phyloP scores from a whole-genome alignment of 2,329 filamentous ascomycete genomes.

The Ophiosphaerella narmari region DNA sequence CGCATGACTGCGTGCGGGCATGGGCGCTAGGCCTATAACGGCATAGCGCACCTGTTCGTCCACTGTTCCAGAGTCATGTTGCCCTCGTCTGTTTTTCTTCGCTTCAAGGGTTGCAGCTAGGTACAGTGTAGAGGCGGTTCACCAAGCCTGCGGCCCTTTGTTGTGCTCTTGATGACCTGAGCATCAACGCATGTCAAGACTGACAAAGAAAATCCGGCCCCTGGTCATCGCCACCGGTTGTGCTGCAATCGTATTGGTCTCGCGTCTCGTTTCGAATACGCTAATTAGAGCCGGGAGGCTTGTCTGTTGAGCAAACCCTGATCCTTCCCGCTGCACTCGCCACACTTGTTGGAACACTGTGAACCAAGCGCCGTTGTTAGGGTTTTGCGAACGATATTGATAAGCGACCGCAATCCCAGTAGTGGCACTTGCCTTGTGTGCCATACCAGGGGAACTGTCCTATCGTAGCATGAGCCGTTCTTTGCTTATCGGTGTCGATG shows the following conservation, averaged over 20 bases:
- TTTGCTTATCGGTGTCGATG: too few species aligned
- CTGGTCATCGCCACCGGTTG: background rate
- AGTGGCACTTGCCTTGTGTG: background rate
- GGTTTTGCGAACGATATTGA: background rate
- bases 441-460: too few species aligned
- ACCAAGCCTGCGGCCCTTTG: too few species aligned
- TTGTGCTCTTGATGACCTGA: too few species aligned
- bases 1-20: constrained; percentile 7
- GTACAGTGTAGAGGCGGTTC: too few species aligned
- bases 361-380: background rate
- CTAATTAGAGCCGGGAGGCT: constrained; percentile 5
- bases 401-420: background rate
- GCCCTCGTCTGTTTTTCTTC: constrained; percentile 6
- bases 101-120: constrained; percentile 4
- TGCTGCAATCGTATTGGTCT: background rate
- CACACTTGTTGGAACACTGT: constrained; percentile 7
- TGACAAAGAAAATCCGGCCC: too few species aligned
- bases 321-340: constrained; percentile 17
- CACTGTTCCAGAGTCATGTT: background rate
- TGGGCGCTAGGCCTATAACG: constrained; percentile 7
- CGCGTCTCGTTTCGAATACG: background rate
- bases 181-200: too few species aligned
- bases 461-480: too few species aligned
- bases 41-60: constrained; percentile 18
- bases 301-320: constrained; percentile 14